A percentile compares a stretch with the other conserved stretches of the same genome.
These are phyloP conservation scores for Beauveria brongniartii DNA, from an alignment of 2,329 filamentous ascomycete species.

Conservation along the genomic window DNA sequence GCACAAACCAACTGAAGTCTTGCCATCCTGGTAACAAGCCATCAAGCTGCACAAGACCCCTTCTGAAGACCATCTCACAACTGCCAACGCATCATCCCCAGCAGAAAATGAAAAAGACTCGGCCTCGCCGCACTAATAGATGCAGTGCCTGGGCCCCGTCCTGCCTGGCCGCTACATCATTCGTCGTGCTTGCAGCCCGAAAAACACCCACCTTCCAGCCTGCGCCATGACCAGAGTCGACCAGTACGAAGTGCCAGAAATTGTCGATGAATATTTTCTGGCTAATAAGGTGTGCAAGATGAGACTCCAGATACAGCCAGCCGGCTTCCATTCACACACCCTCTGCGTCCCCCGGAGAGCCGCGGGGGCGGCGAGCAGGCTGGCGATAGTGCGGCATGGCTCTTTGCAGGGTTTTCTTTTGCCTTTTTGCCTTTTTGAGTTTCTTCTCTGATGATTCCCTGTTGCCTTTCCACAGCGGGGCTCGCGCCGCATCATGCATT, in stretches of 20 bases:
- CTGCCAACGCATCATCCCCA: conserved; percentile 3
- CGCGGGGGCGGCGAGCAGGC: not conserved
- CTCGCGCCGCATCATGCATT: not conserved
- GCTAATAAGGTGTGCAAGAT: not conserved
- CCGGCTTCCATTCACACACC: not conserved
- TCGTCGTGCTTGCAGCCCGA: not conserved
- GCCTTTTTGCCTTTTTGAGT: not conserved
- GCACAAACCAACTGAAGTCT: not conserved
- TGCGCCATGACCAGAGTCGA: not conserved
- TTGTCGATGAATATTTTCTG: not conserved
- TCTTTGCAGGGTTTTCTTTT: not conserved
- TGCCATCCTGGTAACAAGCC: not conserved
- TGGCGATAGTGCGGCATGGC: not conserved
- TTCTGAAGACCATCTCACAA: not conserved
- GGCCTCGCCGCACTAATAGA: conserved; percentile 2
- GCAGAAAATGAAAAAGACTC: not conserved
- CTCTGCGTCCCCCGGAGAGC: not conserved
- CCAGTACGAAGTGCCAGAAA: not conserved
- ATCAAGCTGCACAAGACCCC: not conserved
- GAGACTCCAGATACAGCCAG: not conserved
- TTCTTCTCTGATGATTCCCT: not conserved
- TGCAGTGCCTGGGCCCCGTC: conserved; percentile 1
- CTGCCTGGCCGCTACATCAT: not conserved
- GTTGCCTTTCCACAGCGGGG: not conserved
- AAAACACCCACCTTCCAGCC: not conserved